A percentile compares a stretch with the other conserved stretches of the same genome.
These are phyloP conservation scores for Basidioascus undulatus DNA, from an alignment of 768 basidiomycete genomes.

Conservation along the genomic window DNA sequence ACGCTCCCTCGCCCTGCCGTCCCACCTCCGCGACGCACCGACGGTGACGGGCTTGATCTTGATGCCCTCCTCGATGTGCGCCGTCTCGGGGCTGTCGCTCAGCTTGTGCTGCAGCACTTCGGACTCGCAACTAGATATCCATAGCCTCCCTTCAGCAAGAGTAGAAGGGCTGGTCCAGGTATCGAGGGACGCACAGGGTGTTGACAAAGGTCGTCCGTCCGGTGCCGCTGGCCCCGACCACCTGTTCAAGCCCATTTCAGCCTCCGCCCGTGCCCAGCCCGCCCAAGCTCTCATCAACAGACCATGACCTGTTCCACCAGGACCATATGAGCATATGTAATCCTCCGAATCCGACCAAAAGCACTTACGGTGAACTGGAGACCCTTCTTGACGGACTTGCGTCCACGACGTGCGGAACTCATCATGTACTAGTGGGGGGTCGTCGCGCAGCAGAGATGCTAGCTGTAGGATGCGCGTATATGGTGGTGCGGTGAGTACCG, in stretches of 20 bases:
- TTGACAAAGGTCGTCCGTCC: conserved; percentile 87
- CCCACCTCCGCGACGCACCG: conserved; percentile 25
- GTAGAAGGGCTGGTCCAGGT: too few species aligned
- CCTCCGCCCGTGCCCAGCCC: not conserved
- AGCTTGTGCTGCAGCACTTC: conserved; percentile 66
- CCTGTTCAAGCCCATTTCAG: not conserved
- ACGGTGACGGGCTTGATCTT: conserved; percentile 86
- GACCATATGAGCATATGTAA: not conserved
- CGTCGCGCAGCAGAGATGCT: not conserved
- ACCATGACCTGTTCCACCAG: conserved; percentile 4
- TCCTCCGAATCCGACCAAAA: conserved; percentile 42
- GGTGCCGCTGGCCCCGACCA: not conserved
- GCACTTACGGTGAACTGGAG: conserved; percentile 97
- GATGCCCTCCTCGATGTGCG: conserved; percentile 82
- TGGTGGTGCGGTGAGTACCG: too few species aligned
- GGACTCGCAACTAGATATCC: conserved; percentile 51
- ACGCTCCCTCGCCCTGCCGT: not conserved
- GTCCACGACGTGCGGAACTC: conserved; percentile 11
- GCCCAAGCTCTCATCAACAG: not conserved
- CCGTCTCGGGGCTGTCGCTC: conserved; percentile 50
- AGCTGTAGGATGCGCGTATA: too few species aligned
- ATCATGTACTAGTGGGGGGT: not conserved
- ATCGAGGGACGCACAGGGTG: conserved; percentile 93
- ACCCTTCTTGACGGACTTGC: conserved; percentile 82
- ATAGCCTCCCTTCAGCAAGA: too few species aligned